Evolutionary conservation across 2,329 filamentous ascomycete species (phyloP).

Genomic region (Penicillium crustosum): DNA sequence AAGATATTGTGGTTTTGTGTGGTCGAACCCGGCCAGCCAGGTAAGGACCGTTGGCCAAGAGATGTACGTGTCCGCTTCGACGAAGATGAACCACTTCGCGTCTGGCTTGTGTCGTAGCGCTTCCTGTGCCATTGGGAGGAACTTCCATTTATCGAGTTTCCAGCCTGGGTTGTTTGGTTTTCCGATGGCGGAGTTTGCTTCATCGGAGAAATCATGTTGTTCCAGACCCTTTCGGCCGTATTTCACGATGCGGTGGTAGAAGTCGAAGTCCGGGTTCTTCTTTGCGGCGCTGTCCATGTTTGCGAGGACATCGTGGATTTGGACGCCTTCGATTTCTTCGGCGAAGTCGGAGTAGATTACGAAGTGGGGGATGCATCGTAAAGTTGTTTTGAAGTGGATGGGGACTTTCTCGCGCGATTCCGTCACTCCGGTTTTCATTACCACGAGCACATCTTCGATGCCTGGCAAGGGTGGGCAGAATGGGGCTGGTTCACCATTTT

Average conservation of each 20-base stretch:
- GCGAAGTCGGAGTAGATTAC: constrained; percentile 61
- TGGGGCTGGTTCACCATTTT: constrained; percentile 17
- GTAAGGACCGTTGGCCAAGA: constrained; percentile 54
- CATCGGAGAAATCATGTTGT: constrained; percentile 37
- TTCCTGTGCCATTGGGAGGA: constrained; percentile 56
- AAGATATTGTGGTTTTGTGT: constrained; percentile 51
- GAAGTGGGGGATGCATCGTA: constrained; percentile 57
- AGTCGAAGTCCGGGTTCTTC: constrained; percentile 48
- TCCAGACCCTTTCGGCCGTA: constrained; percentile 47
- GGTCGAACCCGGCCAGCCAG: constrained; percentile 55
- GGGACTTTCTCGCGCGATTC: constrained; percentile 58
- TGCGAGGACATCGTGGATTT: constrained; percentile 52
- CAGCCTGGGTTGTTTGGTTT: constrained; percentile 51
- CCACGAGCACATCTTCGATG: constrained; percentile 55
- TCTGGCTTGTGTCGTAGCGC: constrained; percentile 46
- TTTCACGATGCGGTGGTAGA: constrained; percentile 51
- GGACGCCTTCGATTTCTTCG: constrained; percentile 52
- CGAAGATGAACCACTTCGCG: constrained; percentile 60
- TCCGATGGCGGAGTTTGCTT: constrained; percentile 40
- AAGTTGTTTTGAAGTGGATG: constrained; percentile 54
- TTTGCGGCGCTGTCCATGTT: constrained; percentile 44
- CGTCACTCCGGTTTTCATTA: constrained; percentile 60
- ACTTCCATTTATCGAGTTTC: constrained; percentile 61
- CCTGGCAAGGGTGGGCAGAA: constrained; percentile 40
- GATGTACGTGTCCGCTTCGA: constrained; percentile 60